Evolutionary conservation across 345 rosid genomes (phyloP).

Genomic region (Pugionium dolabratum): DNA sequence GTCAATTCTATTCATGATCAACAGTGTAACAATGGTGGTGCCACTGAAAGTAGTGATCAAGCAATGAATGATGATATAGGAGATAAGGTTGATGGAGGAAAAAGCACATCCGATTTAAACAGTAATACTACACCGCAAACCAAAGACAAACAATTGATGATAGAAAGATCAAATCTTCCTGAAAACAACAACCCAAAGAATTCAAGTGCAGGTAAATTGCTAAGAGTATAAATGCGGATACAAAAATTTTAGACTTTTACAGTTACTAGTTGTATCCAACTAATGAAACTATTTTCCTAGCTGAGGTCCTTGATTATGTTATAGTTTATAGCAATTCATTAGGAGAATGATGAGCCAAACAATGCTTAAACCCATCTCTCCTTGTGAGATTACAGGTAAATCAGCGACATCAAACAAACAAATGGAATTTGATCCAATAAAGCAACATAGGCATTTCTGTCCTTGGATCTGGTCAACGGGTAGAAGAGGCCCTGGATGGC

Average conservation of each 20-base stretch:
- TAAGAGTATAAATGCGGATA: neutral
- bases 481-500: slow-evolving; percentile 73
- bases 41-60: slow-evolving; percentile 24
- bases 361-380: neutral
- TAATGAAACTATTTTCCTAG: neutral
- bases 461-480: slow-evolving; percentile 80
- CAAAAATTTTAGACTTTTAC: slow-evolving; percentile 8
- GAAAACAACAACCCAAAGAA: slow-evolving; percentile 43
- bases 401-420: slow-evolving; percentile 42
- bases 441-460: slow-evolving; percentile 93
- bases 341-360: too few species aligned
- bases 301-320: slow-evolving; percentile 5
- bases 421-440: slow-evolving; percentile 83
- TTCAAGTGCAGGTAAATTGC: slow-evolving; percentile 45
- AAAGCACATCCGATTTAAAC: slow-evolving; percentile 21
- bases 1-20: slow-evolving; percentile 26
- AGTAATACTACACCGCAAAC: slow-evolving; percentile 39
- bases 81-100: slow-evolving; percentile 23
- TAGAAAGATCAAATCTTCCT: slow-evolving; percentile 38
- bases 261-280: neutral
- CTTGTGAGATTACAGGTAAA: slow-evolving; percentile 43
- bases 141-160: slow-evolving; percentile 31
- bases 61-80: slow-evolving; percentile 18
- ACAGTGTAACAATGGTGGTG: slow-evolving; percentile 21
- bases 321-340: neutral